A percentile compares a stretch with the other conserved stretches of the same genome.
Conservation (phyloP, 495 filamentous ascomycete genomes). For the Aspergillus indologenus region DNA sequence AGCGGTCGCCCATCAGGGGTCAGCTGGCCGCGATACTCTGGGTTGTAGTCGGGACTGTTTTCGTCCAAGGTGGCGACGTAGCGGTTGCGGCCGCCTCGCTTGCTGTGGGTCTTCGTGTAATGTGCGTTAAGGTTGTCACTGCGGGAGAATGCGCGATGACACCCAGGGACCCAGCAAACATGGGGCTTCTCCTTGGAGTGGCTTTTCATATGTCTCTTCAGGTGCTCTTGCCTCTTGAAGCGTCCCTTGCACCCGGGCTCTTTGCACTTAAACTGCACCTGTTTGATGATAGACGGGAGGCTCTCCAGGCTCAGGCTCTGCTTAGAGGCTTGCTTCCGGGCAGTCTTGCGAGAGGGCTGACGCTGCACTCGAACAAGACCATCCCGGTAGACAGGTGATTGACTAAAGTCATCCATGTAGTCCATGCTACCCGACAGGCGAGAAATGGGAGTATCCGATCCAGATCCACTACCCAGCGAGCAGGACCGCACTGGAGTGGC, state of each 20-base stretch:
- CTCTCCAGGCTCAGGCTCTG: slow-evolving; percentile 42
- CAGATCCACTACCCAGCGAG: slow-evolving; percentile 39
- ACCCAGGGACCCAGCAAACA: slow-evolving; percentile 47
- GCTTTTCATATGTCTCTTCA: slow-evolving; percentile 61
- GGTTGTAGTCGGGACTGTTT: slow-evolving; percentile 42
- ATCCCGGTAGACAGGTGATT: slow-evolving; percentile 39
- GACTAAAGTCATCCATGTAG: slow-evolving; percentile 38
- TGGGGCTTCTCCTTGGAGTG: slow-evolving; percentile 56
- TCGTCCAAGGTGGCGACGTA: slow-evolving; percentile 49
- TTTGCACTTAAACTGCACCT: slow-evolving; percentile 50
- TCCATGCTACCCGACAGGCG: slow-evolving; percentile 37
- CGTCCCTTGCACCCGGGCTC: slow-evolving; percentile 46
- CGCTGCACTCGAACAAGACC: slow-evolving; percentile 35
- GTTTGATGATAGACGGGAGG: slow-evolving; percentile 39
- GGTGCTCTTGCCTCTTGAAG: slow-evolving; percentile 62
- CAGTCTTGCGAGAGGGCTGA: slow-evolving; percentile 33
- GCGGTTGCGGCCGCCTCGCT: slow-evolving; percentile 46
- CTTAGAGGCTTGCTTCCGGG: slow-evolving; percentile 38
- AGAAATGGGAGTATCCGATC: slow-evolving; percentile 39
- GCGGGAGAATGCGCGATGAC: slow-evolving; percentile 43
- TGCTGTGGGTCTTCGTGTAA: slow-evolving; percentile 50
- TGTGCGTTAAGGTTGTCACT: slow-evolving; percentile 51
- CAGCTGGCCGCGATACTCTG: slow-evolving; percentile 47
- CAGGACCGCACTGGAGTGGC: slow-evolving; percentile 41
- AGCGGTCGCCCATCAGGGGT: slow-evolving; percentile 44